phyloP scores from a whole-genome alignment of 106 monocot species.

The Dendrobium huoshanense region DNA sequence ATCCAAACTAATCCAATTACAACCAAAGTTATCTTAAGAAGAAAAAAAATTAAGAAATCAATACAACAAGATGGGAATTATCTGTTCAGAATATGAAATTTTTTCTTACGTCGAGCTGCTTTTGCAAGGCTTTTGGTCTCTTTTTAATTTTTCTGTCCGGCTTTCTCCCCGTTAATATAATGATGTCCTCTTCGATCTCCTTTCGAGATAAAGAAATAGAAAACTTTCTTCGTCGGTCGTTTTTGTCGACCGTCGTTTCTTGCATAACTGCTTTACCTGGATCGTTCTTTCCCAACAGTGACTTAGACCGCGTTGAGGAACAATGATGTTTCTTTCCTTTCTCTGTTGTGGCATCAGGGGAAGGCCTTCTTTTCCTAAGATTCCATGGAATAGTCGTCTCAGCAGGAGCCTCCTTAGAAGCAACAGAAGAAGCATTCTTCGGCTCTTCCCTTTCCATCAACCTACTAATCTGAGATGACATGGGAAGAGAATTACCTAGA shows the following conservation, averaged over 20 bases:
- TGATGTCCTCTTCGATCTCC: constrained; percentile 45
- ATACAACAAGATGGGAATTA: too few species aligned
- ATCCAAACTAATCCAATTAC: too few species aligned
- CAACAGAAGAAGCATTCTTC: too few species aligned
- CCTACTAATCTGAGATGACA: too few species aligned
- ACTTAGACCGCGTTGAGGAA: too few species aligned
- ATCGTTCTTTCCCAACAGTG: too few species aligned
- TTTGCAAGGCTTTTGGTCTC: constrained; percentile 21
- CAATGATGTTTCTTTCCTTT: too few species aligned
- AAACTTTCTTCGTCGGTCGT: constrained; percentile 1
- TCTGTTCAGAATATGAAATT: background rate
- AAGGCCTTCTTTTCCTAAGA: constrained; percentile 31
- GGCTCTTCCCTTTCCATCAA: too few species aligned
- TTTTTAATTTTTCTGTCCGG: background rate
- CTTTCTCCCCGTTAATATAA: constrained; percentile 17
- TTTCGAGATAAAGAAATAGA: constrained; percentile 19
- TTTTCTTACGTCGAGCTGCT: constrained; percentile 27
- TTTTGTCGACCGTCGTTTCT: background rate
- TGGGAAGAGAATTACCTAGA: too few species aligned
- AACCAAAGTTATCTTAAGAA: too few species aligned
- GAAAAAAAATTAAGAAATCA: too few species aligned
- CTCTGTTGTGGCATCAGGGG: background rate
- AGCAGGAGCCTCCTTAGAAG: background rate
- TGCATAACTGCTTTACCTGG: background rate
- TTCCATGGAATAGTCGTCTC: constrained; percentile 29